Evolutionary conservation across 176 grass and related monocot species (phyloP), one percentile per base, ranked within the genome.

Genomic region (Stipa capillata): DNA sequence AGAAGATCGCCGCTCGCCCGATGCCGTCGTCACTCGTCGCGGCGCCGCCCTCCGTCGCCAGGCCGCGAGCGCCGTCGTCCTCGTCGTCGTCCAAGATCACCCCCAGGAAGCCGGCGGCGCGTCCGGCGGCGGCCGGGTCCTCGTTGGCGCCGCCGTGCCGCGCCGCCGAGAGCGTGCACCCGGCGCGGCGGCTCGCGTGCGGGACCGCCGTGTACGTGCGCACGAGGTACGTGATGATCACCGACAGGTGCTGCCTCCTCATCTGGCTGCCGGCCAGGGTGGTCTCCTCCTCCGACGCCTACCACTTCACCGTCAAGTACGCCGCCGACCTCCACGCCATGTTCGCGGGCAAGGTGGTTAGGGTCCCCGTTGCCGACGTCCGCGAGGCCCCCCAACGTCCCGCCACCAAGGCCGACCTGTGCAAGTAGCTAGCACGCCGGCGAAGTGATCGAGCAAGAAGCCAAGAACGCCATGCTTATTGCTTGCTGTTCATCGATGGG

Each of bases 121-220:
- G 65, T 0, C 17, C 56, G 32, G 9, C 29, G 2, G 14, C 36
- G 4, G 62, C 6, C 16, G 72, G n/a, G n/a, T n/a, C n/a, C n/a
- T n/a, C 63, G 39, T 37, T 72, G 80, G 80, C 48, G 48, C 37
- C 66, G 74, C 59, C 55, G 3, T 29, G 36, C 55, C 71, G 36
- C 49, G 49, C 49, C 57, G 65, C 59, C 5, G 23, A 78, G 48
- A 66, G 33, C 21, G 86, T 79, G 48, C 80, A 73, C 67, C 80
- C 86, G 10, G 8, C 58, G 21, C 67, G 80, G 13, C 81, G 86
- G 8, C 81, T 88, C 7, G 41, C 73, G 32, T 77, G 74, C 21
- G 86, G 86, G 21, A 83, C 86, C 29, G 86, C 80, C 74, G 86
- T 88, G 13, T 41, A 37, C 66, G 86, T 88, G 73, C 62, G 82